phyloP scores from a whole-genome alignment of 352 stramenopile species.

The Globisporangium alternatum region DNA sequence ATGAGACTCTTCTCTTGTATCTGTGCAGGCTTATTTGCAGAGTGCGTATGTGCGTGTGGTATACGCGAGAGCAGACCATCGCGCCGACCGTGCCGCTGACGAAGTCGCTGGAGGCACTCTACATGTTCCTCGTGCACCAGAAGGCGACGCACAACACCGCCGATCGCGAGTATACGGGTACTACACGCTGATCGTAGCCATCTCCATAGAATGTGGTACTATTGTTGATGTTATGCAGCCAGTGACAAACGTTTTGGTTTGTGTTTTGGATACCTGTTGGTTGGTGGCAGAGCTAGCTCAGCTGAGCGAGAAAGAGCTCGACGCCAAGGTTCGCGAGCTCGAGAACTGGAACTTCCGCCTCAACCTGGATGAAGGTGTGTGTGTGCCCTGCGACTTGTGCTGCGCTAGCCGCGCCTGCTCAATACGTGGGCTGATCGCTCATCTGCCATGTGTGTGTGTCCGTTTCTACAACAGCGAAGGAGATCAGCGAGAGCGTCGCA shows the following conservation, averaged over 20 bases:
- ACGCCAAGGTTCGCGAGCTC: constrained; percentile 69
- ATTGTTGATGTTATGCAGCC: neutral
- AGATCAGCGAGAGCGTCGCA: constrained; percentile 36
- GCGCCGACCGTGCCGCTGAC: constrained; percentile 42
- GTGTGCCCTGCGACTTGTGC: constrained; percentile 15
- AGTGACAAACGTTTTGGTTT: neutral
- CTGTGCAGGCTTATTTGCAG: no score
- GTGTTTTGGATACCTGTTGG: neutral
- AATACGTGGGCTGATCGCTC: neutral
- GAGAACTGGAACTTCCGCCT: constrained; percentile 83
- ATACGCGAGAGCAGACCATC: constrained; percentile 34
- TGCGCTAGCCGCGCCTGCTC: neutral
- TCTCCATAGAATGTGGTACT: neutral
- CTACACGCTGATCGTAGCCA: constrained; percentile 4
- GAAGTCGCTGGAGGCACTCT: constrained; percentile 50
- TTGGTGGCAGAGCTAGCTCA: constrained; percentile 34
- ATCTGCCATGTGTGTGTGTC: neutral
- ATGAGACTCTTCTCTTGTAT: neutral
- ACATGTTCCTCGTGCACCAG: constrained; percentile 57
- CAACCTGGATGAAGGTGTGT: constrained; percentile 73
- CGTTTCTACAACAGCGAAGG: constrained; percentile 25
- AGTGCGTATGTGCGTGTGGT: neutral
- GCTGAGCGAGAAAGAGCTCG: constrained; percentile 64
- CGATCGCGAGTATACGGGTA: constrained; percentile 48
- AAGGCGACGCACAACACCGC: constrained; percentile 22